phyloP scores from a whole-genome alignment of 768 basidiomycete species.

The Auriscalpium orientale region DNA sequence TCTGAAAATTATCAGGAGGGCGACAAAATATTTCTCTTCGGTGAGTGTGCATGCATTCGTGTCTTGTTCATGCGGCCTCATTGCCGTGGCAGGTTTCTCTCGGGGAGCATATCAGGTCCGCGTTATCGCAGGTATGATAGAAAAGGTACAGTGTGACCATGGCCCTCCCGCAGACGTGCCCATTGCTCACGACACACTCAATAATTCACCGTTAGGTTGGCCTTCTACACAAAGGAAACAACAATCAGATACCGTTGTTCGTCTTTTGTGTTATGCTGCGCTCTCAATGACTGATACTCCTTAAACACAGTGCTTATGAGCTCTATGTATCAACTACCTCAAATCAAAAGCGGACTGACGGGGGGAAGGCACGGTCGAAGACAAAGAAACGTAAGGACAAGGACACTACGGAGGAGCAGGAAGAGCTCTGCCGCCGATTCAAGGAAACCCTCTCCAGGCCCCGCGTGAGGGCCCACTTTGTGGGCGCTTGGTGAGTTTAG shows the following conservation, averaged over 20 bases:
- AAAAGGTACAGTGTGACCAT: too few relatives aligned
- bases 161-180: too few relatives aligned
- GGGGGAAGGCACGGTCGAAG: too few relatives aligned
- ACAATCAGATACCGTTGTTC: conserved; percentile 34
- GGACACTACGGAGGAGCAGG: too few relatives aligned
- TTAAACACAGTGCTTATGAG: conserved; percentile 28
- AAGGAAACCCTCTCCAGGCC: too few relatives aligned
- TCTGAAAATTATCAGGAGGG: conserved; percentile 30
- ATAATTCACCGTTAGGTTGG: conserved; percentile 30
- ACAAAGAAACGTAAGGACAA: too few relatives aligned
- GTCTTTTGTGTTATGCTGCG: too few relatives aligned
- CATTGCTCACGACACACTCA: background rate
- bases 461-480: conserved; percentile 30
- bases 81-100: conserved; percentile 29
- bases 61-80: too few relatives aligned
- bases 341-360: background rate
- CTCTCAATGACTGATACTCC: too few relatives aligned
- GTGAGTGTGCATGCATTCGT: conserved; percentile 20
- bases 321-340: conserved; percentile 7
- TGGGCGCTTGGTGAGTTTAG: conserved; percentile 33
- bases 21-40: conserved; percentile 35
- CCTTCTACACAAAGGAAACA: conserved; percentile 30
- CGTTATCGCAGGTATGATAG: conserved; percentile 36
- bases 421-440: too few relatives aligned
- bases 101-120: conserved; percentile 40